Base-by-base conservation (phyloP, 176 grass and related monocot species). In the Juncus inflexus region DNA sequence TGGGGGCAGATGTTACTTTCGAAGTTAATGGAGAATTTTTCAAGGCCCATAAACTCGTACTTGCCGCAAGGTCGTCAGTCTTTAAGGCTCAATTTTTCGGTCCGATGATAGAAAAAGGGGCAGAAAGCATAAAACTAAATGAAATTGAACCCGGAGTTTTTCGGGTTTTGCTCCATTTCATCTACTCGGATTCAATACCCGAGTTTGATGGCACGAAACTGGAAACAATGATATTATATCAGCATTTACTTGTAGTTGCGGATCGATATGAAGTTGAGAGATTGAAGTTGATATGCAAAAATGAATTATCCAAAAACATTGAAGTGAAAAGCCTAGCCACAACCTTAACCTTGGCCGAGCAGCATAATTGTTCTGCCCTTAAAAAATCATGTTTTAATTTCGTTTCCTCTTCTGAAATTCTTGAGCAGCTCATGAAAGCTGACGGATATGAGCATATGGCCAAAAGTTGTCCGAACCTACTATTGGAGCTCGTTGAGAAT, bases 41-140 rank as follows among this genome's bases (percentile, higher is more conserved):
- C 3, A 15, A 19, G 0, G 62, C 66, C 3, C 78, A 81, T 42
- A 68, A 43, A 4, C 3, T 0, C 16, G 40, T 79, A 50, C 64
- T 77, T 35, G 16, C 64, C 2, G 74, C 55, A 37, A 56, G 74
- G 11, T 77, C 64, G 16, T 15, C 45, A 47, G 74, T 77, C 0
- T 77, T 77, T 60, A 15, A 1, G 8, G 64, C 74, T 3, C 64
- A 77, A 77, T 77, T 77, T 59, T 77, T 77, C 15, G 63, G 62
- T 40, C 42, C 9, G 4, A 59, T 77, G 12, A 59, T 15, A 19
- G 42, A 67, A n/a, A 63, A 63, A 58, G 12, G 14, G 10, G 37
- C 43, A 9, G 13, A 38, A 0, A 45, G 7, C 8, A 40, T 77
- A 10, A 59, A 40, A 60, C 41, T 78, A 15, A 56, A 78, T 38